Percentiles rank a stretch among this genome's conserved stretches.
Conservation (phyloP, 2,329 filamentous ascomycete species). For the Neonectria ditissima region DNA sequence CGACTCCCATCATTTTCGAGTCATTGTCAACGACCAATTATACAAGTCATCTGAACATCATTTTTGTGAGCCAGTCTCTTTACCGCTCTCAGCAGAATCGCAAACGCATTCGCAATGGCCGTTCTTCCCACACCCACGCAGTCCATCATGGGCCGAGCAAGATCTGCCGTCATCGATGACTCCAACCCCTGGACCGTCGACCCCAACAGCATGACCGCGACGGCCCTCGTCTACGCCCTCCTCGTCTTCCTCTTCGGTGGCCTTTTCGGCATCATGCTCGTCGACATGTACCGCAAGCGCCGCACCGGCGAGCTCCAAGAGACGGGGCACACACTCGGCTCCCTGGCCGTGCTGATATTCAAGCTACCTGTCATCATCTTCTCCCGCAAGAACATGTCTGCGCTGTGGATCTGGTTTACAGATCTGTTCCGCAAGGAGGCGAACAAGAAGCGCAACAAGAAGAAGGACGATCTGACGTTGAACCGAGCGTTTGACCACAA, state of each 20-base stretch:
- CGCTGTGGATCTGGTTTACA: slow-evolving; percentile 19
- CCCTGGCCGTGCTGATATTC: not conserved
- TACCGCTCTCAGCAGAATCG: not conserved
- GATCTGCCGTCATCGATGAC: not conserved
- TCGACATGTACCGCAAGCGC: slow-evolving; percentile 30
- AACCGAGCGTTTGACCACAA: slow-evolving; percentile 5
- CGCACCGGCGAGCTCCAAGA: slow-evolving; percentile 31
- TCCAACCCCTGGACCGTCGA: not conserved
- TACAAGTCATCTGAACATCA: not conserved
- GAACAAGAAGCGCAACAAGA: slow-evolving; percentile 15
- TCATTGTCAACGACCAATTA: not conserved
- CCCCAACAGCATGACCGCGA: not conserved
- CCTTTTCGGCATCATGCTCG: slow-evolving; percentile 25
- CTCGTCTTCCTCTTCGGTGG: slow-evolving; percentile 16
- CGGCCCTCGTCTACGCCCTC: slow-evolving; percentile 23
- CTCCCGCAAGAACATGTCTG: slow-evolving; percentile 8
- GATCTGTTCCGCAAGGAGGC: slow-evolving; percentile 31
- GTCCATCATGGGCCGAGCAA: not conserved
- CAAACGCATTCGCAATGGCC: not conserved
- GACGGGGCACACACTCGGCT: not conserved
- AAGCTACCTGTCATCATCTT: slow-evolving; percentile 22
- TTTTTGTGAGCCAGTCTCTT: not conserved
- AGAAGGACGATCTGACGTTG: not conserved
- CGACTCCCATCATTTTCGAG: not conserved
- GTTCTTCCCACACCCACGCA: not conserved